phyloP scores from a whole-genome alignment of 78 protist species.

The Corallochytrium limacisporum region DNA sequence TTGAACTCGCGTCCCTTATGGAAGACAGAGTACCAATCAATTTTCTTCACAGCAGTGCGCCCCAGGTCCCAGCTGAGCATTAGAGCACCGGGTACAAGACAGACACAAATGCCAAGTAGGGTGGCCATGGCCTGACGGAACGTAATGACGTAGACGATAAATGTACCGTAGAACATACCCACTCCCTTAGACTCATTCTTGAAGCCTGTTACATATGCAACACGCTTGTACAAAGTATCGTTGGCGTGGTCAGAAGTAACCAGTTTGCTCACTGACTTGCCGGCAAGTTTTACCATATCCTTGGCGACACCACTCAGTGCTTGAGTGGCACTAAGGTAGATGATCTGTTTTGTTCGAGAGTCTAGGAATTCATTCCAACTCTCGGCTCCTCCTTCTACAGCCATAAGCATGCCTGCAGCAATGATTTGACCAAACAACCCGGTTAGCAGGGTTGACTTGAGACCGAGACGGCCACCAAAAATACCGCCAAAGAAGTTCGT shows the following conservation, averaged over 20 bases:
- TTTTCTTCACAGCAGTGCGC: background rate
- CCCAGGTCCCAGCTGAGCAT: background rate
- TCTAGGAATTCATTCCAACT: background rate
- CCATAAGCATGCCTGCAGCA: background rate
- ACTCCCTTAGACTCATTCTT: conserved; percentile 18
- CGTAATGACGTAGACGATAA: background rate
- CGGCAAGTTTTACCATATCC: conserved; percentile 29
- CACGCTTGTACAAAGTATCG: conserved; percentile 18
- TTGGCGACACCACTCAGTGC: conserved; percentile 21
- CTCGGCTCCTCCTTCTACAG: background rate
- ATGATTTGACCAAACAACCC: background rate
- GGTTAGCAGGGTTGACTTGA: background rate
- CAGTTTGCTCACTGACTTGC: conserved; percentile 34
- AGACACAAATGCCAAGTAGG: too few relatives aligned
- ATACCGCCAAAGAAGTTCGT: conserved; percentile 31
- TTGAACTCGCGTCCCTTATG: background rate
- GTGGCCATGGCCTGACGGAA: background rate
- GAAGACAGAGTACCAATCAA: background rate
- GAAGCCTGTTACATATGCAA: conserved; percentile 20
- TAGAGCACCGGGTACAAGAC: too few relatives aligned
- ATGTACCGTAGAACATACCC: conserved; percentile 25
- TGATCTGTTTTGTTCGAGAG: background rate
- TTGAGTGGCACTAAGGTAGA: background rate
- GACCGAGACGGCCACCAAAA: background rate
- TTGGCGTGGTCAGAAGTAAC: conserved; percentile 15